Conservation (phyloP, 2,329 filamentous ascomycete species). For the Paecilomyces variotii region DNA sequence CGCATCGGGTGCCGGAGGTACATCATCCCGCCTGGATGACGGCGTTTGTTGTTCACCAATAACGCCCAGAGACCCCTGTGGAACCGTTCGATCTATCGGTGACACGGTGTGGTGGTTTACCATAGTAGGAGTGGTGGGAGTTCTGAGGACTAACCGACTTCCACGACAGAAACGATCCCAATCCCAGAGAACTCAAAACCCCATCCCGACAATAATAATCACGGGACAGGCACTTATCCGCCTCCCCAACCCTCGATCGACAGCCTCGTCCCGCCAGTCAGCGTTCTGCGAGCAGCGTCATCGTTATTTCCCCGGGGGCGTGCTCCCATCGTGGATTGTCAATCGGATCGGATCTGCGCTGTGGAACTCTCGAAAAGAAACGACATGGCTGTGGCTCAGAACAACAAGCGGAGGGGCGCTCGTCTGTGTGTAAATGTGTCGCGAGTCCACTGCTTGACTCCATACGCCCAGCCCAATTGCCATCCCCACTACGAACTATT, state of each 20-base stretch:
- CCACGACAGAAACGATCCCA: not conserved
- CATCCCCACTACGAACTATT: constrained; percentile 10
- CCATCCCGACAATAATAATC: not conserved
- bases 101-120: constrained; percentile 1
- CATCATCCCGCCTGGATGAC: constrained; percentile 21
- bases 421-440: not conserved
- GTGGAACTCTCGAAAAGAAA: not conserved
- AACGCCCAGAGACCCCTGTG: not conserved
- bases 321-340: not conserved
- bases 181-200: not conserved
- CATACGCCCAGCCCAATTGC: constrained; percentile 3
- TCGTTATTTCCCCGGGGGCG: not conserved
- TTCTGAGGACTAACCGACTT: too few species aligned
- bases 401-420: not conserved
- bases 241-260: not conserved
- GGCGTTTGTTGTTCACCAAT: constrained; percentile 2
- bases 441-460: not conserved
- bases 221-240: not conserved
- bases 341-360: not conserved
- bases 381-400: not conserved
- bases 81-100: constrained; percentile 16
- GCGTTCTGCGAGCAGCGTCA: not conserved
- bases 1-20: constrained; percentile 17
- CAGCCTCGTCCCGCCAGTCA: not conserved
- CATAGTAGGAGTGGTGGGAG: too few species aligned